phyloP scores from a whole-genome alignment of 331 rosid genomes.

The Erythrophleum ivorense region DNA sequence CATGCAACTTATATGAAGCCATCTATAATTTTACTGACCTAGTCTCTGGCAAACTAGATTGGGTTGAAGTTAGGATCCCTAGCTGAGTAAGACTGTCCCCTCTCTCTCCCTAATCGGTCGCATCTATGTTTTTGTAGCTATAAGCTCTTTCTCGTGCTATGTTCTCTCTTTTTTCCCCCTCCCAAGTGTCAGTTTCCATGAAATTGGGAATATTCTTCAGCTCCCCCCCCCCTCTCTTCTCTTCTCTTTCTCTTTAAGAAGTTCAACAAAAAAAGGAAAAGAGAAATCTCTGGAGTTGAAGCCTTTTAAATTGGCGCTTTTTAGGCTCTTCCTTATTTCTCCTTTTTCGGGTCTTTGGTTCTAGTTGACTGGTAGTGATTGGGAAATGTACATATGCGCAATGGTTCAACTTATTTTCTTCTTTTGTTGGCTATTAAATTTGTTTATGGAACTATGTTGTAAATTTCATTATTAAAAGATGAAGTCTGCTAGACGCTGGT shows the following conservation, averaged over 20 bases:
- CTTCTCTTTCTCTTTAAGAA: too few relatives aligned
- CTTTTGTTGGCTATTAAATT: constrained; percentile 25
- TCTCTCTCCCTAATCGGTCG: constrained; percentile 13
- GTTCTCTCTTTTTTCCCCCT: constrained; percentile 3
- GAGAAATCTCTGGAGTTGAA: constrained; percentile 22
- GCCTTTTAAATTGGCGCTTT: constrained; percentile 32
- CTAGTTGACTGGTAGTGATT: constrained; percentile 28
- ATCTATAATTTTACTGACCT: background rate
- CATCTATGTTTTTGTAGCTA: constrained; percentile 30
- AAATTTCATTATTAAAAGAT: constrained; percentile 28
- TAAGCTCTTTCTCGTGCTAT: constrained; percentile 28
- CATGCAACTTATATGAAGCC: constrained; percentile 24
- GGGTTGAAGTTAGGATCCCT: background rate
- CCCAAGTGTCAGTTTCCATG: constrained; percentile 29
- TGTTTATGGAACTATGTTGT: constrained; percentile 29
- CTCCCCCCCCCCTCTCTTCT: background rate
- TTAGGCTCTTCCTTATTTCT: background rate
- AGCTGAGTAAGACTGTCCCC: background rate
- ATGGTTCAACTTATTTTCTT: constrained; percentile 8
- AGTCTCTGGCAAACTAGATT: background rate
- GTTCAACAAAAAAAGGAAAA: background rate
- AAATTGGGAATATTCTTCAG: constrained; percentile 22
- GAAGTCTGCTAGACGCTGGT: background rate
- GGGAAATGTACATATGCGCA: constrained; percentile 45
- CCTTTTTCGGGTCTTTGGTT: background rate